Evolutionary conservation across 139 green algal species (phyloP), one percentile per base, ranked within the genome.

Genomic region (Tetraselmis striata): DNA sequence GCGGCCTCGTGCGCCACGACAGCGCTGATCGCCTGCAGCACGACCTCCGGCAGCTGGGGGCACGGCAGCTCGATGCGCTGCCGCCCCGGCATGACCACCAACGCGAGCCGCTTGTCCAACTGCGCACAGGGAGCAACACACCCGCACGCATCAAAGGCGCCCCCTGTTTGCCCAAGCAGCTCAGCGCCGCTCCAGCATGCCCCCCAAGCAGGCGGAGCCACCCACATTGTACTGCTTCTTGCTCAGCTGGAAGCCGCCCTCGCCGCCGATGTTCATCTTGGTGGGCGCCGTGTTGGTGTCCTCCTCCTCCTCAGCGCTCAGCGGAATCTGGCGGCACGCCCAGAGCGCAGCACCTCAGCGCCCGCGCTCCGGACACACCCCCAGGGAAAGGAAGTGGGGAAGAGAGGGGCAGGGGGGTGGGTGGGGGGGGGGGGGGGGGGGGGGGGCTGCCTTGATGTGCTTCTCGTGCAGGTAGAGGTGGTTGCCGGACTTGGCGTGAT

Each of bases 391-490:
- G n/a, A n/a, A n/a, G n/a, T n/a, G n/a, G n/a, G n/a, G n/a, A n/a
- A n/a, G n/a, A n/a, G n/a, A n/a, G n/a, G n/a, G n/a, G n/a, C n/a
- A n/a, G n/a, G n/a, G n/a, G n/a, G n/a, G n/a, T n/a, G n/a, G n/a
- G n/a, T n/a, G n/a, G n/a, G n/a, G n/a, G n/a, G n/a, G n/a, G n/a
- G n/a, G n/a, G n/a, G n/a, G n/a, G n/a, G n/a, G n/a, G n/a, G n/a
- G n/a, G n/a, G n/a, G n/a, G n/a, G 11, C 26, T 25, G 95, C 91
- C 90, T 89, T 85, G 27, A 76, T 88, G 74, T 83, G 91, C 31
- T 89, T 91, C 78, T 95, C 80, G 67, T 95, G 91, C 76, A 99
- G 85, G 90, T 98, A 99, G 28, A 98, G 89, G 0, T 74, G 82
- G 28, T 88, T 85, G 24, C 89, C 88, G 2, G 90, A 93, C 23